A percentile compares a stretch with the other conserved stretches of the same genome.
Evolutionary conservation across 805 yeast species (phyloP).

Genomic region (Yarrowia sp.): DNA sequence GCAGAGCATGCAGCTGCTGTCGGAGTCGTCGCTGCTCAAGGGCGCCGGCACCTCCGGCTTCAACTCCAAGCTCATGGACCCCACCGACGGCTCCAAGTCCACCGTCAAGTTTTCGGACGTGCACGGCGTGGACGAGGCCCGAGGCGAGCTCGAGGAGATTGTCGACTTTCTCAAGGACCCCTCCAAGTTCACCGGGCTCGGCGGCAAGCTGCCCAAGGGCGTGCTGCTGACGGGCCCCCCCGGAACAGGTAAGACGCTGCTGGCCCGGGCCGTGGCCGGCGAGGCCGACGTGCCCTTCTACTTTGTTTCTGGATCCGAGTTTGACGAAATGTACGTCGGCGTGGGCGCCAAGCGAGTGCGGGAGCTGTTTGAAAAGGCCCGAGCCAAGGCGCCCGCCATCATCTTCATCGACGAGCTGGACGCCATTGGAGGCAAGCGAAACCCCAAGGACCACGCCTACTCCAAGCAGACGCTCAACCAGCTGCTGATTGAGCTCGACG

Average conservation of each 20-base stretch:
- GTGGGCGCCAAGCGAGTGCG: conserved; percentile 98
- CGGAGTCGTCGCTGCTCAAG: conserved; percentile 82
- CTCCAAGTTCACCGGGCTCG: conserved; percentile 91
- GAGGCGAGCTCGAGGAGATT: conserved; percentile 95
- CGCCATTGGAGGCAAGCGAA: conserved; percentile 98
- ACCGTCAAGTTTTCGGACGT: conserved; percentile 92
- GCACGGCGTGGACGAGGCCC: conserved; percentile 97
- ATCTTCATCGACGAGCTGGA: conserved; percentile 97
- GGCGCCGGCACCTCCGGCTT: conserved; percentile 49
- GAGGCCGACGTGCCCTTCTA: conserved; percentile 99
- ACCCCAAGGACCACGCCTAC: conserved; percentile 97
- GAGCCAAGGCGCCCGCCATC: conserved; percentile 95
- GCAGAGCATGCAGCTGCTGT: conserved; percentile 75
- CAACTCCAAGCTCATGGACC: conserved; percentile 46
- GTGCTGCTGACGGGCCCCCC: conserved; percentile 97
- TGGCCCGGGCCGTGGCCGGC: conserved; percentile 98
- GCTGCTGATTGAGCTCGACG: conserved; percentile 93
- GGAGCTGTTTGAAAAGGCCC: conserved; percentile 89
- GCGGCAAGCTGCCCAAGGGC: conserved; percentile 98
- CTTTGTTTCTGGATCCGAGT: conserved; percentile 98
- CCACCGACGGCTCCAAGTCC: conserved; percentile 79
- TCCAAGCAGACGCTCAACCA: conserved; percentile 98
- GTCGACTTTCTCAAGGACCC: conserved; percentile 98
- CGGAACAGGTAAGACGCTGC: conserved; percentile 96
- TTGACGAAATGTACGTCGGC: conserved; percentile 97